Evolutionary conservation across 2,329 filamentous ascomycete genomes (phyloP).

Genomic region (Talaromyces sp.): DNA sequence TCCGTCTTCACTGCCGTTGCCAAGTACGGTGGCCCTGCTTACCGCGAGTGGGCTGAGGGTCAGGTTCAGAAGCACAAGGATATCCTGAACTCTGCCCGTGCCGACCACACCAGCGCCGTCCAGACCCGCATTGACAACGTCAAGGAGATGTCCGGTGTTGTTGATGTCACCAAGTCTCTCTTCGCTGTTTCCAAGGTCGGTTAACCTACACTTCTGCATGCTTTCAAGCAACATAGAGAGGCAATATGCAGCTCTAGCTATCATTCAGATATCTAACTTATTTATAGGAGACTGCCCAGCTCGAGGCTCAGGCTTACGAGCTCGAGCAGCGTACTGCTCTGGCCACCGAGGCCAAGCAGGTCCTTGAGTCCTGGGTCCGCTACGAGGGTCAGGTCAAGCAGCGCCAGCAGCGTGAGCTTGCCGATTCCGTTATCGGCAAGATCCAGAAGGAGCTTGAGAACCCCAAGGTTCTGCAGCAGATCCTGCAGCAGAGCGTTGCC

Average conservation of each 20-base stretch:
- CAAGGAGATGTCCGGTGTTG: slow-evolving; percentile 88
- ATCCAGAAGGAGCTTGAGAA: slow-evolving; percentile 98
- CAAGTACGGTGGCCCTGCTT: slow-evolving; percentile 90
- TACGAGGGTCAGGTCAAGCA: slow-evolving; percentile 99
- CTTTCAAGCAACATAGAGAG: not conserved
- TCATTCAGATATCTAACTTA: slow-evolving; percentile 8
- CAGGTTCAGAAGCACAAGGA: slow-evolving; percentile 91
- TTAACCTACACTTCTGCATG: not conserved
- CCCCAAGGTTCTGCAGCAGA: slow-evolving; percentile 96
- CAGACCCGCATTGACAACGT: slow-evolving; percentile 93
- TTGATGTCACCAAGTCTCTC: slow-evolving; percentile 94
- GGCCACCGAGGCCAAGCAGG: slow-evolving; percentile 87
- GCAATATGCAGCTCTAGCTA: not conserved
- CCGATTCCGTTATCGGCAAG: slow-evolving; percentile 91
- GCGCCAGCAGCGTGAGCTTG: slow-evolving; percentile 95
- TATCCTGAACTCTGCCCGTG: slow-evolving; percentile 91
- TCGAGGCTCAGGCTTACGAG: slow-evolving; percentile 95
- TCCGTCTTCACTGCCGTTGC: slow-evolving; percentile 90
- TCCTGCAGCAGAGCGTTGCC: slow-evolving; percentile 91
- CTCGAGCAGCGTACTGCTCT: slow-evolving; percentile 95
- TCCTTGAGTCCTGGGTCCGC: slow-evolving; percentile 97
- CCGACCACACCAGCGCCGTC: slow-evolving; percentile 93
- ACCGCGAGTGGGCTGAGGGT: slow-evolving; percentile 86
- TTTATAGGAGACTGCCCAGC: slow-evolving; percentile 85
- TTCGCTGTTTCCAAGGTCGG: slow-evolving; percentile 97